phyloP scores from a whole-genome alignment of 352 stramenopile genomes.

The Phytopythium chamaehyphon region DNA sequence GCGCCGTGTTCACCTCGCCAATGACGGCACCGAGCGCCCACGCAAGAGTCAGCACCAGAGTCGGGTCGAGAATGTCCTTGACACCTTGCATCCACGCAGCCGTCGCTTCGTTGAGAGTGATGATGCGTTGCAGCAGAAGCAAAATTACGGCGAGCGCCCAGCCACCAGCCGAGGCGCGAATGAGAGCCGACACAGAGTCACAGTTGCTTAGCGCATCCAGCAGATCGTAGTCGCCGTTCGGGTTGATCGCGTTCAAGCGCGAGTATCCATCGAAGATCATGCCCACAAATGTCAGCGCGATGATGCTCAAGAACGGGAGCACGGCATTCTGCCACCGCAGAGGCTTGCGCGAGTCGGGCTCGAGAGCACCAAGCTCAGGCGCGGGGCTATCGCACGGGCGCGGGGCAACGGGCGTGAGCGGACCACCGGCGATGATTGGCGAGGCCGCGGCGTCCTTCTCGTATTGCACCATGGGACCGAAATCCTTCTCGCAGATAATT shows the following conservation, averaged over 20 bases:
- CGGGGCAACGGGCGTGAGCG: conserved; percentile 55
- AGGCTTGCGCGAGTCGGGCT: conserved; percentile 68
- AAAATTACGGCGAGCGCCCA: conserved; percentile 72
- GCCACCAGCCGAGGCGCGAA: conserved; percentile 69
- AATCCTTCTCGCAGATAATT: conserved; percentile 86
- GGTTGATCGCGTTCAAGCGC: conserved; percentile 37
- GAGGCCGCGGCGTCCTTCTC: conserved; percentile 77
- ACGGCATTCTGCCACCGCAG: conserved; percentile 85
- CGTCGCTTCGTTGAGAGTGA: conserved; percentile 83
- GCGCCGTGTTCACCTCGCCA: conserved; percentile 77
- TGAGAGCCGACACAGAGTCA: conserved; percentile 72
- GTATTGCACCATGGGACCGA: conserved; percentile 85
- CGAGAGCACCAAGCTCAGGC: conserved; percentile 58
- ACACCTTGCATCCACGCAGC: conserved; percentile 90
- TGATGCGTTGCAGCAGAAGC: conserved; percentile 77
- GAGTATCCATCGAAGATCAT: conserved; percentile 86
- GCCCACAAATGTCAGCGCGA: conserved; percentile 77
- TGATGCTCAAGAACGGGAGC: conserved; percentile 78
- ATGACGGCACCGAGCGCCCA: conserved; percentile 89
- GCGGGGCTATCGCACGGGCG: conserved; percentile 68
- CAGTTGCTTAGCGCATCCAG: conserved; percentile 77
- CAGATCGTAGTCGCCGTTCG: conserved; percentile 43
- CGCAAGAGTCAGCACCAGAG: conserved; percentile 85
- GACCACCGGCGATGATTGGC: conserved; percentile 52
- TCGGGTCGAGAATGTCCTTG: conserved; percentile 90